phyloP scores from a whole-genome alignment of 2,329 filamentous ascomycete genomes.

The Colletotrichum lupini region DNA sequence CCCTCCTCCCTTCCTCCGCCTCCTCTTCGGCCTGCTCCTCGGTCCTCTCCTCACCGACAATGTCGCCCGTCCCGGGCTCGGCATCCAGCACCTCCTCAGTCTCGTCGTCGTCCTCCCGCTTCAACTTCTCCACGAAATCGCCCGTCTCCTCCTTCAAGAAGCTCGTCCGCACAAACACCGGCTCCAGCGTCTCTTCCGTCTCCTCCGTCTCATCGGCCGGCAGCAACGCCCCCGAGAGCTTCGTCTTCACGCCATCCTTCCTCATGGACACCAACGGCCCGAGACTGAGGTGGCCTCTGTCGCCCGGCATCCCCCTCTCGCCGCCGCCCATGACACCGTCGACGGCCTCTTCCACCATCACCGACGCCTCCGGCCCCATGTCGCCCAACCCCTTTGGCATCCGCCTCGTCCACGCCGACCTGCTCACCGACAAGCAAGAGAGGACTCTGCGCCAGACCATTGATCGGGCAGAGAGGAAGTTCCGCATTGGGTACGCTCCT shows the following conservation, averaged over 20 bases:
- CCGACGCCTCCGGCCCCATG: conserved; percentile 43
- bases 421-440: conserved; percentile 58
- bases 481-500: conserved; percentile 39
- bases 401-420: conserved; percentile 60
- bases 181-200: conserved; percentile 40
- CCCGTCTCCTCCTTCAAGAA: conserved; percentile 49
- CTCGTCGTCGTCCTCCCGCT: conserved; percentile 42
- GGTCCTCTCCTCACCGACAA: conserved; percentile 43
- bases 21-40: conserved; percentile 43
- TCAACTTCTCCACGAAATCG: conserved; percentile 40
- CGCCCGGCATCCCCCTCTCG: conserved; percentile 53
- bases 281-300: conserved; percentile 45
- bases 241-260: conserved; percentile 46
- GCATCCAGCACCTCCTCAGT: conserved; percentile 37
- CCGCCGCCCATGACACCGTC: conserved; percentile 60
- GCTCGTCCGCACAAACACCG: conserved; percentile 52
- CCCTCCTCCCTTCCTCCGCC: conserved; percentile 40
- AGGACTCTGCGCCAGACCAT: conserved; percentile 60
- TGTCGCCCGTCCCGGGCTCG: conserved; percentile 41
- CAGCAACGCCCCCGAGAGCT: conserved; percentile 42
- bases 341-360: conserved; percentile 53
- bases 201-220: conserved; percentile 34
- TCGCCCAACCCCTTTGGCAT: conserved; percentile 57
- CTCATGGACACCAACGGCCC: conserved; percentile 42
- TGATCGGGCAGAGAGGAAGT: conserved; percentile 62